These are phyloP conservation scores for Sabuloglossum arenarium DNA, from an alignment of 495 filamentous ascomycete genomes.

Conservation along the genomic window DNA sequence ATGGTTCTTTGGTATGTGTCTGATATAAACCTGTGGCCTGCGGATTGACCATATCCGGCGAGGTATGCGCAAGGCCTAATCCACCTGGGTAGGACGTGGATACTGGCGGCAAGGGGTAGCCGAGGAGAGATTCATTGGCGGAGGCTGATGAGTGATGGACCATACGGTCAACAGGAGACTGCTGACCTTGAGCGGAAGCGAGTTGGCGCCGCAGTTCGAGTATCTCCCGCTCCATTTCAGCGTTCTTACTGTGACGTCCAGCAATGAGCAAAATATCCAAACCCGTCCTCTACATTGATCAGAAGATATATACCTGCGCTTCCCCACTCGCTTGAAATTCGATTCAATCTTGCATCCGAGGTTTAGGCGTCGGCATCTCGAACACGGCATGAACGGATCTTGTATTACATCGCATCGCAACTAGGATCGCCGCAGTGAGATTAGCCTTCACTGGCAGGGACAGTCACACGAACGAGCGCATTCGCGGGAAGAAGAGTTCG, in stretches of 20 bases:
- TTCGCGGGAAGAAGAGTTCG: background rate
- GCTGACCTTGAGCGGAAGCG: constrained; percentile 7
- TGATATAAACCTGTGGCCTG: constrained; percentile 18
- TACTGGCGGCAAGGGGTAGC: background rate
- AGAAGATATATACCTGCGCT: constrained; percentile 29
- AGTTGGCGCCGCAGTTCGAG: constrained; percentile 41
- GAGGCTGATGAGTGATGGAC: constrained; percentile 32
- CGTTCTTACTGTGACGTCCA: constrained; percentile 35
- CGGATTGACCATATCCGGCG: constrained; percentile 1
- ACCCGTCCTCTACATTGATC: background rate
- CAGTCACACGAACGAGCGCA: constrained; percentile 6
- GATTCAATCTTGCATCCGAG: constrained; percentile 84
- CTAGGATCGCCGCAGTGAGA: constrained; percentile 19
- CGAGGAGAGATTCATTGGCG: constrained; percentile 20
- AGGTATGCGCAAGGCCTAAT: background rate
- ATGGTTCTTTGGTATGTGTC: constrained; percentile 28
- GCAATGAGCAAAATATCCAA: background rate
- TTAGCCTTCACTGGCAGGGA: constrained; percentile 3
- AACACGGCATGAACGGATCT: constrained; percentile 64
- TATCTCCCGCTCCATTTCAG: constrained; percentile 65
- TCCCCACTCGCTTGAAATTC: constrained; percentile 84
- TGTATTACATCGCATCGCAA: constrained; percentile 80
- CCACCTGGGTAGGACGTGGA: background rate
- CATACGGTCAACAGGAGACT: constrained; percentile 15
- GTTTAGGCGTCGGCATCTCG: constrained; percentile 63